These are phyloP conservation scores for Starmerella potacharoeniae DNA, from an alignment of 805 yeast species.

Conservation along the genomic window DNA sequence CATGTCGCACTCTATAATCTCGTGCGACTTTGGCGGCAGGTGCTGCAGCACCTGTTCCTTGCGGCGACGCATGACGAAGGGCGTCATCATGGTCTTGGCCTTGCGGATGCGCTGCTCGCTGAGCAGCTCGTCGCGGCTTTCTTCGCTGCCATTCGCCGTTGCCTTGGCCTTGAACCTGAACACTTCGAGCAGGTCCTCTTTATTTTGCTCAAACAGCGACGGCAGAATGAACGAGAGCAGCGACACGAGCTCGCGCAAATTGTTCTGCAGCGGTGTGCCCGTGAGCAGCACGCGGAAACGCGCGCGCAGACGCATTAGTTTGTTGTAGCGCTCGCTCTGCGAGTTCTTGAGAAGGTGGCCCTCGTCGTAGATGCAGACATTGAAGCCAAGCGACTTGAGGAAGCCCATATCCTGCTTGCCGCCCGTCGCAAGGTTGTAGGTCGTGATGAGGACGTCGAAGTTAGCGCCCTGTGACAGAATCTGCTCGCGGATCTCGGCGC, in stretches of 20 bases:
- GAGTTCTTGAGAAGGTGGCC: slow-evolving; percentile 96
- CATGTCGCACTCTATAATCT: slow-evolving; percentile 55
- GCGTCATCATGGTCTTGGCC: slow-evolving; percentile 97
- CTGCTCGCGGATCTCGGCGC: slow-evolving; percentile 71
- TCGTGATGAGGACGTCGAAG: slow-evolving; percentile 86
- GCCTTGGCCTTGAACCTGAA: slow-evolving; percentile 83
- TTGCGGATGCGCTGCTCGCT: slow-evolving; percentile 85
- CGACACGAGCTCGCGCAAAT: slow-evolving; percentile 80
- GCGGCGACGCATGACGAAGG: slow-evolving; percentile 84
- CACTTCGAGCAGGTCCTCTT: slow-evolving; percentile 67
- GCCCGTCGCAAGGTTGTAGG: slow-evolving; percentile 86
- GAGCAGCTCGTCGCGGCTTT: slow-evolving; percentile 36
- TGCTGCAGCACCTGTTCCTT: slow-evolving; percentile 87
- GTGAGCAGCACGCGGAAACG: slow-evolving; percentile 79
- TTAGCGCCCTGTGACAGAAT: slow-evolving; percentile 41
- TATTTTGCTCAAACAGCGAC: slow-evolving; percentile 60
- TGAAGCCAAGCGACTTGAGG: slow-evolving; percentile 60
- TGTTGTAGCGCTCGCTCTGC: slow-evolving; percentile 70
- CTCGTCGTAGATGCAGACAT: slow-evolving; percentile 89
- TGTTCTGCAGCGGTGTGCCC: slow-evolving; percentile 95
- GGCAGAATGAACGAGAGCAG: slow-evolving; percentile 87
- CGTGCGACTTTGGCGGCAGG: slow-evolving; percentile 65
- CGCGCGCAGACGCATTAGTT: slow-evolving; percentile 73
- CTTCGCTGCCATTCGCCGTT: slow-evolving; percentile 29
- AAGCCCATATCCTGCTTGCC: slow-evolving; percentile 71